Base-by-base conservation (phyloP, 208 protist species). In the Herpetomonas samuelpessoai region DNA sequence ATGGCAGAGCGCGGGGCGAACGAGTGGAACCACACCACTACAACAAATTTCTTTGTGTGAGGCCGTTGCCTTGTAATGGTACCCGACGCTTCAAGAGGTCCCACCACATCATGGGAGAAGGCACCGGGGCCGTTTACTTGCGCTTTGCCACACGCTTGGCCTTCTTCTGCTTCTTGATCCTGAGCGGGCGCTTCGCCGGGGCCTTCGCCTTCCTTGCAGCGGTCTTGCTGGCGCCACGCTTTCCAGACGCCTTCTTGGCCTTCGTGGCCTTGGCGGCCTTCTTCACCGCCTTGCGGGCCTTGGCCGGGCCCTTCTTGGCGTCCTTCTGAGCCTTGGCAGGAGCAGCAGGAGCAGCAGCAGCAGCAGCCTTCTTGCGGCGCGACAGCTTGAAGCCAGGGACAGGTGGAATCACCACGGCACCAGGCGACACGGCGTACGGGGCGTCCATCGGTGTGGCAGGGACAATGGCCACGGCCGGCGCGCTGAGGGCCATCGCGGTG, bases 351-450 rank as follows among this genome's bases (percentile, higher is more conserved):
- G n/a, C 28, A 10, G 29, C 30, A 62, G 52, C 0, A 3, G 65
- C 55, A 9, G 55, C 35, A 7, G 29, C 31, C 62, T 70, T 51
- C 62, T 78, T 68, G 12, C 30, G 54, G 45, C 58, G 64, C 30
- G 63, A 29, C 16, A 55, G 51, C 27, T 68, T 68, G 14, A 52
- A 54, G 47, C 65, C 65, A 41, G 65, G 71, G 35, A 78, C 63
- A 3, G 65, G 65, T 0, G 71, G 71, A 38, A 78, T 73, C 9
- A 59, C 35, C 3, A 59, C 28, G 24, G 27, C 12, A 6, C 44
- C 44, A 22, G 19, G 16, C 26, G 7, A 16, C 16, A 30, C 41
- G 10, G 26, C 18, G 48, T 19, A 52, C 16, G 16, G 59, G 9
- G 48, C 59, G 59, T 56, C 21, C 19, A 46, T 65, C 38, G 41